Percentiles rank a stretch among this genome's conserved stretches.
Conservation (phyloP, 768 basidiomycete species). For the Mycena epipterygia region DNA sequence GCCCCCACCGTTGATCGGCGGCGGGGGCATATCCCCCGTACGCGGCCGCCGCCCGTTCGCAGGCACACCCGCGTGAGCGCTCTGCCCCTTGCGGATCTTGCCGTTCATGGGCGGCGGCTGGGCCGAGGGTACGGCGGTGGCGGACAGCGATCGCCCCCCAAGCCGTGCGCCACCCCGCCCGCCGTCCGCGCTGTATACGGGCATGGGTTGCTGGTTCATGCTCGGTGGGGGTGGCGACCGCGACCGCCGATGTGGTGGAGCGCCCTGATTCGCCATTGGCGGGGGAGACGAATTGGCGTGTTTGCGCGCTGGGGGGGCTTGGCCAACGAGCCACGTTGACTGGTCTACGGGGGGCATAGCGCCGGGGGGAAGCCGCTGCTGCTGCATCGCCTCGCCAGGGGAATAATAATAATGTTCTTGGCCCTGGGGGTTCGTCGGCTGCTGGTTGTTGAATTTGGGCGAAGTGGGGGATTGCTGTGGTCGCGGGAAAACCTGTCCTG, state of each 20-base stretch:
- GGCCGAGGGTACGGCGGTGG: conserved; percentile 64
- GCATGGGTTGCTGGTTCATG: conserved; percentile 50
- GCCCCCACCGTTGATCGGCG: conserved; percentile 44
- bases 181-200: conserved; percentile 44
- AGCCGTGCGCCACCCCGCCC: conserved; percentile 49
- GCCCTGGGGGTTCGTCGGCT: conserved; percentile 32
- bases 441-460: conserved; percentile 31
- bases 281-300: conserved; percentile 50
- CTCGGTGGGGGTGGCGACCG: conserved; percentile 67
- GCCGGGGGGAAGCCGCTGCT: conserved; percentile 67
- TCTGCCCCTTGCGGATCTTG: conserved; percentile 73
- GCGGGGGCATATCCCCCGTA: conserved; percentile 32
- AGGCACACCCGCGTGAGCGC: conserved; percentile 70
- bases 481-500: conserved; percentile 49
- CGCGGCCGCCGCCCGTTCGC: conserved; percentile 53
- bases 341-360: conserved; percentile 71
- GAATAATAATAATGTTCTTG: conserved; percentile 57
- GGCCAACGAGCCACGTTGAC: conserved; percentile 40
- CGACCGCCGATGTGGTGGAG: conserved; percentile 55
- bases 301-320: conserved; percentile 32
- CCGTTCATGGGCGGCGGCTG: conserved; percentile 59
- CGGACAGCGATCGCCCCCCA: conserved; percentile 80
- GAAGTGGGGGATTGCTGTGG: conserved; percentile 43
- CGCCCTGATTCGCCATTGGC: conserved; percentile 33
- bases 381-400: conserved; percentile 43